A percentile compares a stretch with the other conserved stretches of the same genome.
Conservation (phyloP, 371 early-diverging fungal species). For the Mortierella sp. region DNA sequence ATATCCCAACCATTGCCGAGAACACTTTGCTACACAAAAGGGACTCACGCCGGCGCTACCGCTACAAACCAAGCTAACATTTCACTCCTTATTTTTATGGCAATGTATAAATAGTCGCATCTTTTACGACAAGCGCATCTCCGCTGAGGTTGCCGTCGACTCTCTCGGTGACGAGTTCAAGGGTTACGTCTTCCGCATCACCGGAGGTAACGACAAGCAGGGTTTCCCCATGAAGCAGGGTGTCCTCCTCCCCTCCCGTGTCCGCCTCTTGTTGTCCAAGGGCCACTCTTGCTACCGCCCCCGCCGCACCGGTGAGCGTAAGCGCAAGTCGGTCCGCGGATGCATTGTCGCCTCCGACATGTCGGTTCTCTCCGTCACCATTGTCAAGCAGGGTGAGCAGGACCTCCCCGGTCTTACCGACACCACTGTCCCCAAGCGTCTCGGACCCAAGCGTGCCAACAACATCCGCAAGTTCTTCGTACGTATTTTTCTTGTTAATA, state of each 20-base stretch:
- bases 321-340: constrained; percentile 99
- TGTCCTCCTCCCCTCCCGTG: constrained; percentile 94
- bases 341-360: constrained; percentile 98
- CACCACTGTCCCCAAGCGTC: constrained; percentile 90
- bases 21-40: no score
- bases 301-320: constrained; percentile 98
- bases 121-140: constrained; percentile 99
- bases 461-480: constrained; percentile 99
- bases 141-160: constrained; percentile 96
- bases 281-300: constrained; percentile 99
- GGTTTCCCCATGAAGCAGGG: constrained; percentile 99
- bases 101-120: constrained; percentile 82
- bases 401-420: constrained; percentile 98
- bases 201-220: constrained; percentile 99
- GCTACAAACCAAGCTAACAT: no score
- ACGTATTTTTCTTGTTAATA: constrained; percentile 57
- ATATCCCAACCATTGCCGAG: no score
- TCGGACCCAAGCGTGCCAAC: constrained; percentile 98
- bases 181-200: constrained; percentile 98
- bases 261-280: constrained; percentile 93
- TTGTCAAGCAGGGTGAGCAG: constrained; percentile 97
- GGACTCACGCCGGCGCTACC: no score
- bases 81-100: no score
- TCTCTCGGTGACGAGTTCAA: constrained; percentile 98
- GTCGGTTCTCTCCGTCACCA: constrained; percentile 92